A percentile compares a stretch with the other conserved stretches of the same genome.
These are phyloP conservation scores for Aspergillus fumigatus DNA, from an alignment of 2,329 filamentous ascomycete genomes.

Conservation along the genomic window DNA sequence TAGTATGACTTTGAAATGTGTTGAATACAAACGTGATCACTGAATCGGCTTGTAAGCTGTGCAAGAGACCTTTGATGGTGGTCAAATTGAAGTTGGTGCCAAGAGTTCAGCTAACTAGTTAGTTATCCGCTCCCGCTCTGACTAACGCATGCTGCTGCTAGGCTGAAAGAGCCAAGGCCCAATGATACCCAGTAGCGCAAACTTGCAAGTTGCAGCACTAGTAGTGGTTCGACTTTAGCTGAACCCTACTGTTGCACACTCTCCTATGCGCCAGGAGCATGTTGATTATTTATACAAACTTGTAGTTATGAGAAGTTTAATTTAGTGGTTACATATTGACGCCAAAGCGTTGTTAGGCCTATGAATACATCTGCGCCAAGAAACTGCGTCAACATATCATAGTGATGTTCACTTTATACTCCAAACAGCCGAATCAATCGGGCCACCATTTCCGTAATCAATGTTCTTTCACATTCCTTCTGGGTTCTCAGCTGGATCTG, in stretches of 20 bases:
- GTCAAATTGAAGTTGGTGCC: not conserved
- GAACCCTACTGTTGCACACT: not conserved
- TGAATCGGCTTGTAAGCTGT: not conserved
- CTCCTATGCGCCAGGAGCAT: not conserved
- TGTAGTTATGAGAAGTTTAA: not conserved
- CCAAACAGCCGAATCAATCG: not conserved
- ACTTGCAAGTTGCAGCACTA: too few species aligned
- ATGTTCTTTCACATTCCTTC: not conserved
- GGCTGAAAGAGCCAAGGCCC: too few species aligned
- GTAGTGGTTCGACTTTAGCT: not conserved
- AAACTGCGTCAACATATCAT: not conserved
- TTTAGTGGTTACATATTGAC: not conserved
- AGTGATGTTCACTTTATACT: not conserved
- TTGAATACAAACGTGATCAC: not conserved
- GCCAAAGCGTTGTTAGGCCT: not conserved
- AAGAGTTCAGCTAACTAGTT: not conserved
- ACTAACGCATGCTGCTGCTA: not conserved
- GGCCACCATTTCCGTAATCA: too few species aligned
- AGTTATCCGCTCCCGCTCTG: not conserved
- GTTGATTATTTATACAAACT: not conserved
- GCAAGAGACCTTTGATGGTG: not conserved
- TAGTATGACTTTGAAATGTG: not conserved
- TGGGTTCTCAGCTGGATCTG: not conserved
- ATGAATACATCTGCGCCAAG: not conserved
- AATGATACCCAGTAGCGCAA: too few species aligned